A percentile compares a stretch with the other conserved stretches of the same genome.
phyloP scores from a whole-genome alignment of 371 early-diverging fungal species.

The Cokeromyces recurvatus region DNA sequence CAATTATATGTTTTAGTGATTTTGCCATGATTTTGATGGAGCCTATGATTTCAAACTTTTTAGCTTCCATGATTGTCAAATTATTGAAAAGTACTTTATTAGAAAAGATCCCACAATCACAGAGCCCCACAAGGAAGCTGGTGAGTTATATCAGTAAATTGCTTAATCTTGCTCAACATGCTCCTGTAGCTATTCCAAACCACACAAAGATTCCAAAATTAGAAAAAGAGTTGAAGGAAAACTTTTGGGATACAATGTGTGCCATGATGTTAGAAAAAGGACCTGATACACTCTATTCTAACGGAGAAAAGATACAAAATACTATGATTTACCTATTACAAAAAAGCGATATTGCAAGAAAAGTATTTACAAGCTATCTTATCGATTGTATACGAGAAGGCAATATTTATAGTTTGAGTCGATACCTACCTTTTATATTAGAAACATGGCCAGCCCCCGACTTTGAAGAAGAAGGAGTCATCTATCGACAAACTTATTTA shows the following conservation, averaged over 20 bases:
- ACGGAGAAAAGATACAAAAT: conserved; percentile 8
- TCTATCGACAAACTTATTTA: conserved; percentile 44
- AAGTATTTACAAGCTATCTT: conserved; percentile 51
- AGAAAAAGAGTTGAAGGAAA: conserved; percentile 27
- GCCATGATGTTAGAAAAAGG: conserved; percentile 30
- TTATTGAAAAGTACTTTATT: conserved; percentile 30
- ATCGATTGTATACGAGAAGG: conserved; percentile 37
- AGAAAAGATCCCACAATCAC: conserved; percentile 24
- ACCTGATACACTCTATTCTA: conserved; percentile 5
- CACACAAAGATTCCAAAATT: conserved; percentile 32
- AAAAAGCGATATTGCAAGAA: conserved; percentile 50
- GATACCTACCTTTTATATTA: conserved; percentile 38
- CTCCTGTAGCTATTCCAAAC: conserved; percentile 28
- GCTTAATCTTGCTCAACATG: conserved; percentile 54
- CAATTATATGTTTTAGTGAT: too few species aligned
- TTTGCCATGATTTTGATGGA: conserved; percentile 61
- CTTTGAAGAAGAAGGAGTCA: conserved; percentile 21
- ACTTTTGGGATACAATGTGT: conserved; percentile 33
- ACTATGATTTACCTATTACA: conserved; percentile 13
- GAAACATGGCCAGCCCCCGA: conserved; percentile 33
- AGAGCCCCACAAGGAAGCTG: conserved; percentile 19
- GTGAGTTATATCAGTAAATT: conserved; percentile 50
- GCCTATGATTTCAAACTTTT: conserved; percentile 53
- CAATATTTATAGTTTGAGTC: conserved; percentile 37
- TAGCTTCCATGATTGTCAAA: conserved; percentile 34